phyloP scores from a whole-genome alignment of 2,329 filamentous ascomycete species.

The Talaromyces albobiverticillius region DNA sequence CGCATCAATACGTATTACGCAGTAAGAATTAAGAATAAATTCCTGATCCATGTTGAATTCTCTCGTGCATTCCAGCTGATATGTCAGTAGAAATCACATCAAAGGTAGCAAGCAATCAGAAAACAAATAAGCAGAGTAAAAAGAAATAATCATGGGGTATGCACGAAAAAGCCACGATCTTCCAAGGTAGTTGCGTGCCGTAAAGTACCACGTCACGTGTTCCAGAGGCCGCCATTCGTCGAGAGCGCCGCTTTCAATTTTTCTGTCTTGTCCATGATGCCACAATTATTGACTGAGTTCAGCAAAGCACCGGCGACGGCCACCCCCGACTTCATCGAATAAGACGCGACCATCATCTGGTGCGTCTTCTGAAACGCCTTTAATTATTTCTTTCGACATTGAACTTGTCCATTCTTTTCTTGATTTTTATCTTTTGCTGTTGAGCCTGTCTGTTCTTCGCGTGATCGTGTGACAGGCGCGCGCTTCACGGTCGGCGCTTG shows the following conservation, averaged over 20 bases:
- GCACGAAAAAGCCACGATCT: too few relatives aligned
- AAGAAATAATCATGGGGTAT: too few relatives aligned
- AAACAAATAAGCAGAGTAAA: too few relatives aligned
- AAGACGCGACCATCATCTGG: background rate
- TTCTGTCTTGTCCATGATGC: background rate
- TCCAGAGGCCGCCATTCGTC: slow-evolving; percentile 10
- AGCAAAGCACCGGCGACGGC: background rate
- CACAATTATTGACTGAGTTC: too few relatives aligned
- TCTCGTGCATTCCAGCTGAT: too few relatives aligned
- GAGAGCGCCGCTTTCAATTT: slow-evolving; percentile 12
- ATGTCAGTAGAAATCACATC: too few relatives aligned
- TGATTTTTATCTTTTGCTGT: background rate
- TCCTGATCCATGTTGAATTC: too few relatives aligned
- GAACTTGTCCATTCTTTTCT: background rate
- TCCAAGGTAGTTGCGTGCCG: too few relatives aligned
- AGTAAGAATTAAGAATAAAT: too few relatives aligned
- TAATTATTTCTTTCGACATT: background rate
- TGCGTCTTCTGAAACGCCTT: background rate
- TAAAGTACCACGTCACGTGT: slow-evolving; percentile 12
- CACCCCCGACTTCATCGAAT: slow-evolving; percentile 4
- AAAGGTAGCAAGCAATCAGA: too few relatives aligned
- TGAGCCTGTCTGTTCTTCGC: background rate
- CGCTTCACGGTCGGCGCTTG: slow-evolving; percentile 6
- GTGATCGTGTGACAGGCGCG: slow-evolving; percentile 8
- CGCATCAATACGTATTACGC: too few relatives aligned